phyloP scores from a whole-genome alignment of 2,329 filamentous ascomycete genomes.

The Nothopassalora personata region DNA sequence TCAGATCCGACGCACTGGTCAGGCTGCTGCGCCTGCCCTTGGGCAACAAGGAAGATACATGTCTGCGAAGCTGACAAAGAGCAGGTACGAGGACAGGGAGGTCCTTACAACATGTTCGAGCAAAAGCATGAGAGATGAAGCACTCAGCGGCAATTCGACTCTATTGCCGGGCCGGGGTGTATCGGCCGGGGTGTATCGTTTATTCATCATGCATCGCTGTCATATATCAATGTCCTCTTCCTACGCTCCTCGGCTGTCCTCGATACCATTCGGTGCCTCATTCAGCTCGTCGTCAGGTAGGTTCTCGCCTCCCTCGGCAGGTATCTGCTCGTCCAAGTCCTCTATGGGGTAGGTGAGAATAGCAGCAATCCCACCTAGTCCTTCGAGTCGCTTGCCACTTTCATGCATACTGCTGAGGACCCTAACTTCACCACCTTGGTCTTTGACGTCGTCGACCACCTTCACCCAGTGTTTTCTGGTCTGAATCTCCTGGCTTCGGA shows the following conservation, averaged over 20 bases:
- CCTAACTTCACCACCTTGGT: constrained; percentile 76
- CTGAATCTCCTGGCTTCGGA: constrained; percentile 73
- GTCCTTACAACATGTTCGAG: no score
- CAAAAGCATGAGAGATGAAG: no score
- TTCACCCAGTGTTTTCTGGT: constrained; percentile 75
- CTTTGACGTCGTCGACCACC: constrained; percentile 80
- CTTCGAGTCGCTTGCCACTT: constrained; percentile 79
- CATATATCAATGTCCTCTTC: constrained; percentile 22
- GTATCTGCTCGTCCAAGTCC: constrained; percentile 60
- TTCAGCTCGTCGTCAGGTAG: constrained; percentile 13
- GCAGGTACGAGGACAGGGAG: no score
- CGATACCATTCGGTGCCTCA: constrained; percentile 13
- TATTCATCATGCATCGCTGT: constrained; percentile 5
- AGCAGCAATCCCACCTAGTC: constrained; percentile 80
- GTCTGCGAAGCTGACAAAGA: background rate
- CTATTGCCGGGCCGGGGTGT: no score
- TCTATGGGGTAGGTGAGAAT: constrained; percentile 89
- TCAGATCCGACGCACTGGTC: background rate
- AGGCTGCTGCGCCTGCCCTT: background rate
- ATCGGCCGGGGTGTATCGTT: no score
- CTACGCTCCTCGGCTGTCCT: constrained; percentile 14
- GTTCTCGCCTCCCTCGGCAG: constrained; percentile 17
- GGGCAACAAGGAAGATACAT: background rate
- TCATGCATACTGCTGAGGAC: constrained; percentile 93
- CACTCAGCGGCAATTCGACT: no score